Evolutionary conservation across 331 rosid genomes (phyloP), one percentile per base, ranked within the genome.

Genomic region (Rosa hybrid): DNA sequence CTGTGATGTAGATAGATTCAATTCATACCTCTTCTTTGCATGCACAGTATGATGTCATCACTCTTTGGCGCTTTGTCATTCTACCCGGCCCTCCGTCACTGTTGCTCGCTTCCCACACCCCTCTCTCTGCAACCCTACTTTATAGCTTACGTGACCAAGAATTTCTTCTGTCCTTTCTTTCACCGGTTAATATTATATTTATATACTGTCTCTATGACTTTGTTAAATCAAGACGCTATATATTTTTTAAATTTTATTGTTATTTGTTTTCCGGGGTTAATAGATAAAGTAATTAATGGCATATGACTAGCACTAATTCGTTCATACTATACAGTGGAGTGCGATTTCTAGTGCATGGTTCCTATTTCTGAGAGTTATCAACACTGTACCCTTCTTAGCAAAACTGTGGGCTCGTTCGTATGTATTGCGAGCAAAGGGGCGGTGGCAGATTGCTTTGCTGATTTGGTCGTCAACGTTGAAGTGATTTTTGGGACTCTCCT

Each of bases 11-110:
- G 75, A 73, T 74, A 76, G 78, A 79, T 76, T 82, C 77, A 51
- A 68, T 77, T 84, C 70, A 20, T 67, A 73, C 77, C 75, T 65
- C 80, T 80, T 85, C 80, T 80, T 85, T 86, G 88, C 84, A 87
- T 89, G 85, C 80, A 72, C 23, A 59, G 13, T 5, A 27, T 87
- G 91, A 87, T 38, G 88, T 87, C 90, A 85, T 9, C 18, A 2
- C 4, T 7, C 11, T 7, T 2, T 20, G 54, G 18, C 38, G 17
- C 53, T 44, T 20, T 70, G 51, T 23, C 45, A 6, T 18, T 44
- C n/a, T 70, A 70, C 74, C 72, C 30, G 72, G 42, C 73, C 34
- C 5, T 59, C 21, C 23, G 8, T 68, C 51, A 6, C 39, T 8
- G 41, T 30, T 57, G 14, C 63, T 79, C 64, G 1, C 80, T 27